phyloP scores from a whole-genome alignment of 345 rosid species.

The Brassica juncea region DNA sequence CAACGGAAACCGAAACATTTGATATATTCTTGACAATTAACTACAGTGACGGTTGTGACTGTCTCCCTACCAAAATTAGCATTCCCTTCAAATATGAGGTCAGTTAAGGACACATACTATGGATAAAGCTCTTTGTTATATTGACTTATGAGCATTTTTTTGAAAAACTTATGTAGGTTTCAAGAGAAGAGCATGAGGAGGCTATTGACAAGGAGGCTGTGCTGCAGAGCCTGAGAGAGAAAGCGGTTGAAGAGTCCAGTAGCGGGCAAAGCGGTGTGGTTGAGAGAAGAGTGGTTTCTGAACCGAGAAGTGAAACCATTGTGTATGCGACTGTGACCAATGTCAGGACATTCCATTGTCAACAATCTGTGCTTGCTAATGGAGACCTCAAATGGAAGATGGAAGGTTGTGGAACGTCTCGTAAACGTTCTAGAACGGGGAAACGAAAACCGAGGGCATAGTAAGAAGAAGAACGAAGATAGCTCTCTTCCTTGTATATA shows the following conservation, averaged over 20 bases:
- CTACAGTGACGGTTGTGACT: conserved; percentile 82
- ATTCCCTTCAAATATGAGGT: conserved; percentile 83
- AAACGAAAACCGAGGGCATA: conserved; percentile 52
- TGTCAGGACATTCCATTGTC: conserved; percentile 50
- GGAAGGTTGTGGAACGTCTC: conserved; percentile 41
- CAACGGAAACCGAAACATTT: conserved; percentile 58
- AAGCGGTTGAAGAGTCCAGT: conserved; percentile 50
- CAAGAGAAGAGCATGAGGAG: conserved; percentile 37
- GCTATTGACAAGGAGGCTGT: conserved; percentile 49
- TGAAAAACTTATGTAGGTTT: conserved; percentile 46
- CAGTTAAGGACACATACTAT: conserved; percentile 25
- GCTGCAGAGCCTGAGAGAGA: conserved; percentile 55
- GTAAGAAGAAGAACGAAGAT: conserved; percentile 10
- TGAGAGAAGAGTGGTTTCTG: conserved; percentile 36
- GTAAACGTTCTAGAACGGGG: conserved; percentile 59
- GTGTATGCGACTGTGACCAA: conserved; percentile 70
- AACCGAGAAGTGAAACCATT: conserved; percentile 54
- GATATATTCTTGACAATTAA: conserved; percentile 69
- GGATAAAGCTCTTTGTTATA: neutral
- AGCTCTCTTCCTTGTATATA: conserved; percentile 3
- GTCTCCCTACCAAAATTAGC: conserved; percentile 53
- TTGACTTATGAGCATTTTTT: neutral
- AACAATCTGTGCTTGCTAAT: conserved; percentile 43
- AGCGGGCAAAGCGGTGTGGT: conserved; percentile 47
- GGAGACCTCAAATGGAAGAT: conserved; percentile 54